Conservation (phyloP, 306 rosid genomes). For the Prunus dulcis region DNA sequence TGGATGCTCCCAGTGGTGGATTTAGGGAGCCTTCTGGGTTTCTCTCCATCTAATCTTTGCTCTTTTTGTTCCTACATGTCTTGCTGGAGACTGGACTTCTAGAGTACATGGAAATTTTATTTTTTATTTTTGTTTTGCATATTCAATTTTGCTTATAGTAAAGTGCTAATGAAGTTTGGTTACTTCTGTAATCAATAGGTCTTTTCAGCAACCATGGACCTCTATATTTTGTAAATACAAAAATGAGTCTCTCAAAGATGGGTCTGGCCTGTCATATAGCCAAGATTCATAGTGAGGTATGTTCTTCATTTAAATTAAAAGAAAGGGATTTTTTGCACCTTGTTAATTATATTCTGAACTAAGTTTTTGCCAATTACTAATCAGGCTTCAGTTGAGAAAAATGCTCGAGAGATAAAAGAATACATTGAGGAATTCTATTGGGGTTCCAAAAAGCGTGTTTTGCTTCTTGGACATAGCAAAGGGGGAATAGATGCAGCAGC, state of each 20-base stretch:
- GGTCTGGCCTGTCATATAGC: constrained; percentile 95
- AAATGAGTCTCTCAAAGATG: constrained; percentile 79
- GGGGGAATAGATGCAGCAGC: constrained; percentile 99
- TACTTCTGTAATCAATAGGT: constrained; percentile 47
- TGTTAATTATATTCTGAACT: constrained; percentile 19
- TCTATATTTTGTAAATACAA: constrained; percentile 81
- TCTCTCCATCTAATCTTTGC: background rate
- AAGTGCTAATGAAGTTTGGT: constrained; percentile 15
- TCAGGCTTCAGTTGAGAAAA: constrained; percentile 93
- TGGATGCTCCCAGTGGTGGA: background rate
- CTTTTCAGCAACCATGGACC: constrained; percentile 99
- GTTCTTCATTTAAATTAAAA: background rate
- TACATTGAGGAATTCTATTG: constrained; percentile 92
- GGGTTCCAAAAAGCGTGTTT: constrained; percentile 87
- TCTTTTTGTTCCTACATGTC: background rate
- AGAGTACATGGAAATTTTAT: background rate
- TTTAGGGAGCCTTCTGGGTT: background rate
- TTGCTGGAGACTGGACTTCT: background rate
- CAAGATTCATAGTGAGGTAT: constrained; percentile 98
- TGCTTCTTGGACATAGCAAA: constrained; percentile 98
- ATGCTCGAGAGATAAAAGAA: constrained; percentile 90
- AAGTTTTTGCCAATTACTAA: constrained; percentile 23
- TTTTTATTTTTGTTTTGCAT: background rate
- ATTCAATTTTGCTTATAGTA: constrained; percentile 4
- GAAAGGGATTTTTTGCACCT: background rate